phyloP scores from a whole-genome alignment of 2,329 filamentous ascomycete species.

The Neofusicoccum parvum region DNA sequence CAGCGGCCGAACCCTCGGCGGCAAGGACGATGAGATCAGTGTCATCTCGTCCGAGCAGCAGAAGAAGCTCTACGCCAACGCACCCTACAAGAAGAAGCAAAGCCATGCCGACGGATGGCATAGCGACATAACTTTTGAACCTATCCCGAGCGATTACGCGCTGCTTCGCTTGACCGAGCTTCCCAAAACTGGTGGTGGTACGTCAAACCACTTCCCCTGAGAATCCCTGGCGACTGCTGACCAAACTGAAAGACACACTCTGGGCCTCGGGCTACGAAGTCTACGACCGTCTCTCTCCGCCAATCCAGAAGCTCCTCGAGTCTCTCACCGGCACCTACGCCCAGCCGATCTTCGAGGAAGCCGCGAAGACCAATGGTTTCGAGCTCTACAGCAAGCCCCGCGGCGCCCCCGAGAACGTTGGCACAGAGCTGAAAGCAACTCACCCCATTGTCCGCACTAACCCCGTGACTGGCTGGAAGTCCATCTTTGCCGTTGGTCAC shows the following conservation, averaged over 20 bases:
- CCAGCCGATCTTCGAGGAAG: constrained; percentile 47
- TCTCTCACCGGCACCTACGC: constrained; percentile 49
- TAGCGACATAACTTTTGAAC: constrained; percentile 45
- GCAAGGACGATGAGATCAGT: constrained; percentile 41
- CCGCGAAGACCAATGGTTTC: constrained; percentile 44
- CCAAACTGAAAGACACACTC: constrained; percentile 40
- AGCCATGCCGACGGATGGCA: constrained; percentile 58
- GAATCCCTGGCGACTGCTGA: not conserved
- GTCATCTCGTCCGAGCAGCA: constrained; percentile 52
- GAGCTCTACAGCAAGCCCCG: constrained; percentile 51
- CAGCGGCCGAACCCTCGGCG: constrained; percentile 44
- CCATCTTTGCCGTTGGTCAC: constrained; percentile 53
- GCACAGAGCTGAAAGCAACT: constrained; percentile 51
- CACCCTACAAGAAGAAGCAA: constrained; percentile 51
- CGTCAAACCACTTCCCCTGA: constrained; percentile 31
- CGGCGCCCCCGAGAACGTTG: constrained; percentile 59
- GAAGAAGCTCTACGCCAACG: constrained; percentile 37
- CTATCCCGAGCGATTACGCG: constrained; percentile 44
- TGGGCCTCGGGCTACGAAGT: constrained; percentile 46
- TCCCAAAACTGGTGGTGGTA: constrained; percentile 33
- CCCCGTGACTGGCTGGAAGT: constrained; percentile 65
- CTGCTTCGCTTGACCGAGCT: constrained; percentile 39
- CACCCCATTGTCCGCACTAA: constrained; percentile 64
- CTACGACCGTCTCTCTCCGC: constrained; percentile 53
- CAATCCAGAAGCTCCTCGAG: constrained; percentile 53